Evolutionary conservation across 129 eudicot genomes (phyloP).

Genomic region (Flaveria trinervia): DNA sequence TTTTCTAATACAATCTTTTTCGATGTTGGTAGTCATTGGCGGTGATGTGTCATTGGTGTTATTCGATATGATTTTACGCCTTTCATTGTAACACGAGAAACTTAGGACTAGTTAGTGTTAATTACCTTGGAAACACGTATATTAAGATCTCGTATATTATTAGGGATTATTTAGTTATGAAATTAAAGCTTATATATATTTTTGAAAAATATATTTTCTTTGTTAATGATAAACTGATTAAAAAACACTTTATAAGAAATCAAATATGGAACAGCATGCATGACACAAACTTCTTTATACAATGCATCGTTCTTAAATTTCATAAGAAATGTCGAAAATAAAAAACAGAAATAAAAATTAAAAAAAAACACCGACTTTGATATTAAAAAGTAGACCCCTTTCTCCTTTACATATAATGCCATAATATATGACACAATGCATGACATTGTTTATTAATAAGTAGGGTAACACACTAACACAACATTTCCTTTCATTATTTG

Average conservation of each 20-base stretch:
- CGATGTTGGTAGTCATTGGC: no score
- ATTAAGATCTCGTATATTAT: neutral
- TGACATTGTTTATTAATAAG: conserved; percentile 19
- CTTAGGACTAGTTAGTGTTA: neutral
- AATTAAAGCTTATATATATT: neutral
- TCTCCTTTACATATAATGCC: conserved; percentile 9
- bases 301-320: neutral
- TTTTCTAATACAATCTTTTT: no score
- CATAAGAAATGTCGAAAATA: neutral
- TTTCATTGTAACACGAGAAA: no score
- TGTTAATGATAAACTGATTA: neutral
- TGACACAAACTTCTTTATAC: neutral
- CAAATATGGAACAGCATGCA: neutral
- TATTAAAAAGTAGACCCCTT: conserved; percentile 22
- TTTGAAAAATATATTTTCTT: neutral
- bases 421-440: conserved; percentile 23
- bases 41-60: no score
- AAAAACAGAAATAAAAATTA: neutral
- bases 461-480: conserved; percentile 8
- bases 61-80: no score
- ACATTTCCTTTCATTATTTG: neutral
- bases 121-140: neutral
- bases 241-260: neutral
- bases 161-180: neutral
- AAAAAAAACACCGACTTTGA: neutral